Base-by-base conservation (phyloP, 2,329 filamentous ascomycete species). In the Colletotrichum spinosum region DNA sequence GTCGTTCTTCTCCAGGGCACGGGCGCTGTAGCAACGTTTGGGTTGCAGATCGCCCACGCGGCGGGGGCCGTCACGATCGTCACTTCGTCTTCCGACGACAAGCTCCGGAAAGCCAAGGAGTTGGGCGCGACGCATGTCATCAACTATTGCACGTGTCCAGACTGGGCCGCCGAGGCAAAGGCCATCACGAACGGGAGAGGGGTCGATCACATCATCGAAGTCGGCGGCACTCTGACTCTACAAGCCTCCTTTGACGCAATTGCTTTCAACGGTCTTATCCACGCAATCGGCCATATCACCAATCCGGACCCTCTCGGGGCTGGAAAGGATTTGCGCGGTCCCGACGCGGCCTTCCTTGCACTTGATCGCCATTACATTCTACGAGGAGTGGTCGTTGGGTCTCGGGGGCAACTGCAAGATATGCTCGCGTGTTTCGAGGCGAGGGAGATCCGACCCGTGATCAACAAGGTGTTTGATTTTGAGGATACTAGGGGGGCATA, bases 1-100 rank as follows among this genome's bases (percentile, higher is more conserved):
- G 79, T 74, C 55, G 77, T 82, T 0, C 70, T 82, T 4, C 77
- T 76, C 0, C 78, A 79, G 55, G 80, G 80, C 6, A 81, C 79
- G 0, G 79, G 80, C 1, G 80, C 79, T 5, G 80, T 82, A 6
- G 17, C 45, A 11, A 48, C 45, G 6, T 48, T 48, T 33, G 45
- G 45, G 11, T 12, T 48, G 12, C 65, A 68, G 38, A 61, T 68
- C 33, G 66, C 66, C 2, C 54, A 61, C 17, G 61, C 61, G 12
- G 61, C 58, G 8, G 67, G 64, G 1, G 60, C 64, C 12, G 55
- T 37, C 8, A 15, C 58, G 2, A 68, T 69, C 34, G 67, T 62
- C 15, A 69, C 64, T 8, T 69, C 68, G 6, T 69, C 67, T 4
- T 69, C 68, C 12, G 60, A 69, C 12, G 67, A 65, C 8, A 69